Evolutionary conservation across 2,329 filamentous ascomycete species (phyloP), one percentile per base, ranked within the genome.

Genomic region (Ascochyta koolunga): DNA sequence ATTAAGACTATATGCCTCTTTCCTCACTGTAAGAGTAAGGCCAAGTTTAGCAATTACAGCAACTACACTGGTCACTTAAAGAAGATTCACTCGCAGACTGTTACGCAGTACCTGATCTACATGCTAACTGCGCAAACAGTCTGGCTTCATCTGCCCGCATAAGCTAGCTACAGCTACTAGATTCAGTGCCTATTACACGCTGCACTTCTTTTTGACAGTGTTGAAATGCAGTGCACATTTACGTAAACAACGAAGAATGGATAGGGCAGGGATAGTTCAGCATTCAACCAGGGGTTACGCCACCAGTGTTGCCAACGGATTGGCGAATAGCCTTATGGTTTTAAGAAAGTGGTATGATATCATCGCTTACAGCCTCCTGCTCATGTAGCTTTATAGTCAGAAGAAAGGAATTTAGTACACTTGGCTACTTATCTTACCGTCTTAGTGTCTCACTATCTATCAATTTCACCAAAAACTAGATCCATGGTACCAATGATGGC

Each of bases 401-500:
- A 24, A 31, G 4, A 31, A 31, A 3, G 27, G 10, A 31, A 31
- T 15, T 11, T 31, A 11, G 10, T 31, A 31, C 27, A 31, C 9
- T 31, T 31, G 4, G 27, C 27, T 31, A 31, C 27, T 31, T 10
- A 11, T 31, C 27, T 31, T 15, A 10, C 27, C 1, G 13, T 31
- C 27, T 31, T 31, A 31, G 7, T 11, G 10, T 4, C 27, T 15
- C 1, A 31, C 35, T 62, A 67, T 15, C 65, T 44, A 25, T 69
- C 66, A 0, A 68, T 61, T 21, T 73, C 70, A 5, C 71, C 74
- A 29, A 76, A 76, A 7, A 77, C 75, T 1, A 77, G 36, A 52
- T 77, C 75, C 65, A 71, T 68, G 0, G 71, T 84, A 60, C 86
- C 86, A 67, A 98, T 98, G 55, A 98, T 93, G 41, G 95, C 96